Percentiles rank a stretch among this genome's conserved stretches.
These are phyloP conservation scores for Madurella fahalii DNA, from an alignment of 2,329 filamentous ascomycete species.

Conservation along the genomic window DNA sequence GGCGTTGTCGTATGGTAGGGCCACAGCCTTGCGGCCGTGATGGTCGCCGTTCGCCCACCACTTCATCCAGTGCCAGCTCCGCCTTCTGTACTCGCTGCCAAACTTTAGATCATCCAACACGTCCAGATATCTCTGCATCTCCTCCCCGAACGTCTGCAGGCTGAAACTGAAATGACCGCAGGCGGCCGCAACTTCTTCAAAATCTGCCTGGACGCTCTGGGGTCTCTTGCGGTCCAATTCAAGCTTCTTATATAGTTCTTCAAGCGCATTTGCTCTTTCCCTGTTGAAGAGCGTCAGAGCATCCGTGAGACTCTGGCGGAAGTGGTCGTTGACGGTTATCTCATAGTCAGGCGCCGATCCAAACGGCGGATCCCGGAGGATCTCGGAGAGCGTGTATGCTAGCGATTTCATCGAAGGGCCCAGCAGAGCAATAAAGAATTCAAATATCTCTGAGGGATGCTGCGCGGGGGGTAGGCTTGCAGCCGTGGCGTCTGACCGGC, in stretches of 20 bases:
- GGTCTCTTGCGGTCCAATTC: conserved; percentile 65
- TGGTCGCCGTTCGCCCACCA: conserved; percentile 56
- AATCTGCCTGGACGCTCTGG: conserved; percentile 79
- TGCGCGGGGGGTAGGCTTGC: conserved; percentile 40
- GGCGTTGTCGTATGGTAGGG: conserved; percentile 36
- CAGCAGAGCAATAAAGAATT: conserved; percentile 80
- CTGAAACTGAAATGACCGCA: conserved; percentile 96
- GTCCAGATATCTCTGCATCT: conserved; percentile 77
- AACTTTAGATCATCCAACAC: conserved; percentile 83
- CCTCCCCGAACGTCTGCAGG: conserved; percentile 83
- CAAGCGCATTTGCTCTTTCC: conserved; percentile 70
- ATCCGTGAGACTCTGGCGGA: conserved; percentile 73
- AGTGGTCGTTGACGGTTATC: conserved; percentile 73
- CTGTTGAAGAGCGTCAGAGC: conserved; percentile 76
- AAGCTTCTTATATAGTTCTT: conserved; percentile 75
- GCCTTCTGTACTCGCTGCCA: conserved; percentile 55
- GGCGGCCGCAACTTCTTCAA: conserved; percentile 95
- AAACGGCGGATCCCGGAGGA: conserved; percentile 84
- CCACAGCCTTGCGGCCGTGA: conserved; percentile 17
- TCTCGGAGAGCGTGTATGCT: conserved; percentile 84
- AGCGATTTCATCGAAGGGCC: conserved; percentile 95
- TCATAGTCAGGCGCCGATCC: conserved; percentile 60
- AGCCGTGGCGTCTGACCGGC: conserved; percentile 20
- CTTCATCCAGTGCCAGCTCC: conserved; percentile 80
- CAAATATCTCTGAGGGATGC: conserved; percentile 79